Evolutionary conservation across 2,329 filamentous ascomycete genomes (phyloP), one percentile per base, ranked within the genome.

Genomic region (Colletotrichum limetticola): DNA sequence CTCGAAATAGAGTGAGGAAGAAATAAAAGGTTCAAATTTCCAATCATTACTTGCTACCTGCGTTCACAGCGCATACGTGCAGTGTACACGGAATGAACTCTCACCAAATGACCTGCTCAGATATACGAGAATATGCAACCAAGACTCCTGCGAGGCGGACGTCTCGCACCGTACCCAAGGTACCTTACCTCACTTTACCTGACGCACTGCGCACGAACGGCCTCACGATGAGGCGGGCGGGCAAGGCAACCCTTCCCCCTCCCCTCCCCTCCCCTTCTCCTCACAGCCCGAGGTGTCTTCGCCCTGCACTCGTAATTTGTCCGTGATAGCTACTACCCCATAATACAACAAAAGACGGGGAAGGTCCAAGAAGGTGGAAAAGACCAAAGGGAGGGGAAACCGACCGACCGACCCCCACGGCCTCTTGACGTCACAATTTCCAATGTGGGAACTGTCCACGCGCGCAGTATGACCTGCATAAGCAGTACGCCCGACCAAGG

Each of bases 391-490:
- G 5, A 2, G 16, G 42, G 19, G 24, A 26, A 7, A 35, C 32
- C 32, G 32, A 35, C 32, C 32, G 32, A 35, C 11, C 9, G 35
- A 58, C 55, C 53, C 61, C 28, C 37, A 65, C 67, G 22, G 24
- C 3, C 26, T 24, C 2, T 60, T 66, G 67, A 70, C 67, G 67
- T 70, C 67, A 70, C 42, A 1, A 8, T 11, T 11, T 22, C 4
- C 53, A 26, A 26, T 26, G 26, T 12, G 4, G 19, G 24, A 32
- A 55, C 28, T 28, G 53, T 49, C 19, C 42, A 49, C 42, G 65
- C 26, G 35, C 66, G n/a, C 59, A n/a, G 60, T 14, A 63, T 63
- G 66, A 57, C 67, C 56, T 60, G 37, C 53, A 66, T 55, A 32
- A 11, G 32, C 32, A 35, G 32, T 35, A 35, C 19, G 35, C 24